Base-by-base conservation (phyloP, 75 land plant species). In the Cryptomeria japonica region DNA sequence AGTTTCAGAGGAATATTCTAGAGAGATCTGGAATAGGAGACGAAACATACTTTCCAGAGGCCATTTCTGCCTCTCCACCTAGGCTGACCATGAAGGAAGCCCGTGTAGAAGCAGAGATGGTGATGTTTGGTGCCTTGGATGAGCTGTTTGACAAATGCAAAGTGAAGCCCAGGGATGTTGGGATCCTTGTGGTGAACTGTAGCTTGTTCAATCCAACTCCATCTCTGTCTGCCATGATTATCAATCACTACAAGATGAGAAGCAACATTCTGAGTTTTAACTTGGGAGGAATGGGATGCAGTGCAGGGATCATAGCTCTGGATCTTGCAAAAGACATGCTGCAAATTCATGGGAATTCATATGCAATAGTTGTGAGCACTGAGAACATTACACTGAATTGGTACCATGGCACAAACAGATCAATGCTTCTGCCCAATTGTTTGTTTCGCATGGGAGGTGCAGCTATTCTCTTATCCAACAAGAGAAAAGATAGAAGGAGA, bases 401-500 rank as follows among this genome's bases (percentile, higher is more conserved):
- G 95, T 97, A 97, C 84, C 84, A 88, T 18, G 98, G 53, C 15
- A 79, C 82, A 39, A 89, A 92, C 84, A 87, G 94, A 38, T 93
- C 94, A 53, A 97, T 97, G 99, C 91, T 97, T n/a, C 83, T 96
- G 7, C 95, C 97, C 51, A 97, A 96, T 73, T 97, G 97, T 89
- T 92, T 93, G 92, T 95, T 51, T 13, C 53, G 53, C 53, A 51
- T 51, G 53, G 53, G 53, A 51, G 53, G 53, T 13, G 53, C 53
- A 1, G 96, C 95, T 16, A 85, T 95, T 51, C 91, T 95, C n/a
- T 87, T 95, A 15, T 89, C 96, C 19, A 95, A 95, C 89, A 80
- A 87, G 46, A 37, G 89, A 5, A 83, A 90, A 44, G 72, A 94
- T 58, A 90, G 93, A 36, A 88, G 92, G 75, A 87, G 95, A 2